Conservation (phyloP, 352 stramenopile species). For the Pythium graminicola region DNA sequence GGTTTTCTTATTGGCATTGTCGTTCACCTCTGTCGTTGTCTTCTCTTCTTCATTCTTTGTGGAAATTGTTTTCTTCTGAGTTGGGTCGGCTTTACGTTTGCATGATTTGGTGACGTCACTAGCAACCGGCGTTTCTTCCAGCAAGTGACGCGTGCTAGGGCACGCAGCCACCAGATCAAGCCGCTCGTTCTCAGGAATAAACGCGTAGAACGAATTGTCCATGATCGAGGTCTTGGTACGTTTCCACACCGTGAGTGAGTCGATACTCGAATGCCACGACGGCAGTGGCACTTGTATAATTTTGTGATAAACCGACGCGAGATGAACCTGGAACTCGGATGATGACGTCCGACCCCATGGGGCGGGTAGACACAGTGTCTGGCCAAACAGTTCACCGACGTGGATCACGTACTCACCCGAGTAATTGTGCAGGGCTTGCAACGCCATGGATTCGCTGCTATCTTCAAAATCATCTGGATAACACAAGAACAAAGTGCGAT, state of each 20-base stretch:
- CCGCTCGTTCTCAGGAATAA: slow-evolving; percentile 64
- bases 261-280: slow-evolving; percentile 91
- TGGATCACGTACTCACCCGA: slow-evolving; percentile 90
- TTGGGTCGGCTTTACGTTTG: slow-evolving; percentile 1
- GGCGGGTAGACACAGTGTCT: slow-evolving; percentile 84
- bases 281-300: slow-evolving; percentile 85
- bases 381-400: slow-evolving; percentile 90
- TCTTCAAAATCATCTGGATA: slow-evolving; percentile 92
- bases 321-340: slow-evolving; percentile 87
- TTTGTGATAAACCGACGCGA: slow-evolving; percentile 91
- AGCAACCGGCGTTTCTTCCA: slow-evolving; percentile 19
- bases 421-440: slow-evolving; percentile 88
- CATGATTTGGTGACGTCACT: too few relatives aligned
- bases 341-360: slow-evolving; percentile 89
- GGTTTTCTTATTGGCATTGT: background rate
- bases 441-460: slow-evolving; percentile 83
- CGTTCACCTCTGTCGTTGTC: background rate
- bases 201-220: slow-evolving; percentile 68
- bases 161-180: slow-evolving; percentile 61
- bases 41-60: slow-evolving; percentile 7
- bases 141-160: slow-evolving; percentile 57
- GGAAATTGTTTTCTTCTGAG: background rate
- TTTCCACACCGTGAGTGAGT: slow-evolving; percentile 93
- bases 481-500: slow-evolving; percentile 88
- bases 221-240: slow-evolving; percentile 88